A percentile compares a stretch with the other conserved stretches of the same genome.
Evolutionary conservation across 2,329 filamentous ascomycete species (phyloP).

Genomic region (Thielaviopsis cerberus): DNA sequence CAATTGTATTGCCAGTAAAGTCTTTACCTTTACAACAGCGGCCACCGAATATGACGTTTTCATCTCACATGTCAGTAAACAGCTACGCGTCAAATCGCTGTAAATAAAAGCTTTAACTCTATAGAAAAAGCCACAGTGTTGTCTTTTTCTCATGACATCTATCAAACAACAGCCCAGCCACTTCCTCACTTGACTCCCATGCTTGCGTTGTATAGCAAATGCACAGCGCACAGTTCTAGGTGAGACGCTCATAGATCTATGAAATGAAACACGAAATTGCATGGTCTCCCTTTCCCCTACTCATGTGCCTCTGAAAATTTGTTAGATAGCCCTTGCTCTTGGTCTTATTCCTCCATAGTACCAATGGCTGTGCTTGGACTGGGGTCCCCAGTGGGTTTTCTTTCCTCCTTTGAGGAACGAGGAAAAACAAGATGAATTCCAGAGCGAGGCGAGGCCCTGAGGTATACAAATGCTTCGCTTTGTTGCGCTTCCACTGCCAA

Average conservation of each 20-base stretch:
- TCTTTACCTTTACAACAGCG: too few relatives aligned
- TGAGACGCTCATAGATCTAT: background rate
- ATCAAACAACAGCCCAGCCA: background rate
- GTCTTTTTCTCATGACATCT: too few relatives aligned
- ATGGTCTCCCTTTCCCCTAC: background rate
- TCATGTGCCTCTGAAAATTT: background rate
- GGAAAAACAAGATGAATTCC: too few relatives aligned
- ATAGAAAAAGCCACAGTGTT: too few relatives aligned
- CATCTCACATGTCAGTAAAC: too few relatives aligned
- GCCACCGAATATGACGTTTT: too few relatives aligned
- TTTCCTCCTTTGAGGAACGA: too few relatives aligned
- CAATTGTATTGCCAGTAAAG: too few relatives aligned
- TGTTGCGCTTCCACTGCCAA: too few relatives aligned
- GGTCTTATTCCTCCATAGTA: background rate
- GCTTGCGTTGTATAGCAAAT: background rate
- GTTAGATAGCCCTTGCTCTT: background rate
- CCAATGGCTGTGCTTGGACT: background rate
- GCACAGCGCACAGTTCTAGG: background rate
- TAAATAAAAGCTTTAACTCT: too few relatives aligned
- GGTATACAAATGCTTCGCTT: too few relatives aligned
- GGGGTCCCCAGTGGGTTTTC: background rate
- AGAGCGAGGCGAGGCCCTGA: background rate
- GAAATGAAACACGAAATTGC: background rate
- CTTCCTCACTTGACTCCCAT: background rate
- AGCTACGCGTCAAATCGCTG: too few relatives aligned